Evolutionary conservation across 2,329 filamentous ascomycete genomes (phyloP), one percentile per base, ranked within the genome.

Genomic region (Metarhizium brunneum): DNA sequence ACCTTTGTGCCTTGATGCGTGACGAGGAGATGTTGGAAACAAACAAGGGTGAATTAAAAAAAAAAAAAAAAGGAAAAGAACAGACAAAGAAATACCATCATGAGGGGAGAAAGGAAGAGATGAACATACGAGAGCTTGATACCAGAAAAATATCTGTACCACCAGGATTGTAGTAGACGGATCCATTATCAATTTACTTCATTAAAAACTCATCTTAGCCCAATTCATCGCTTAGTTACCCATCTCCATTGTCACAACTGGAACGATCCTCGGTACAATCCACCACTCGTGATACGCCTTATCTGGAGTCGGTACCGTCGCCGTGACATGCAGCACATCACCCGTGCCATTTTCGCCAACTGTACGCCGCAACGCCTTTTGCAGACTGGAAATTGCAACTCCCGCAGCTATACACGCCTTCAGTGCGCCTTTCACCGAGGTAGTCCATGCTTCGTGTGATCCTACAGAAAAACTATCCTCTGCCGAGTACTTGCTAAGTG

Each of bases 361-460:
- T n/a, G 20, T 48, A 18, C n/a, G 69, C 18, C 73, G 70, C 8
- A 86, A 62, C 2, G 77, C 78, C 66, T 83, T 86, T 63, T 78
- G 80, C 50, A 87, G 68, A 1, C 75, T 76, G 29, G 78, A 77
- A 47, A 89, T 78, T 0, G 84, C 82, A 59, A 91, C 79, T 6
- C 82, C 83, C 1, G 85, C 77, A 8, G 83, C 83, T 58, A 92
- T 90, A 61, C 84, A 86, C n/a, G 86, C 82, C 63, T 83, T 84
- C 63, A 88, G 75, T 10, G 78, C 79, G 58, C 81, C 77, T 66
- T 83, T 86, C 11, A 80, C 73, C 25, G 81, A 76, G 25, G 72
- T 73, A 18, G 78, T 66, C 86, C 87, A 91, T 55, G 82, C 78
- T 11, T 79, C 80, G 61, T 87, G 78, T 48, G 77, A 79, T 10